Conservation (phyloP, 2,329 filamentous ascomycete species). For the Alternaria panax region DNA sequence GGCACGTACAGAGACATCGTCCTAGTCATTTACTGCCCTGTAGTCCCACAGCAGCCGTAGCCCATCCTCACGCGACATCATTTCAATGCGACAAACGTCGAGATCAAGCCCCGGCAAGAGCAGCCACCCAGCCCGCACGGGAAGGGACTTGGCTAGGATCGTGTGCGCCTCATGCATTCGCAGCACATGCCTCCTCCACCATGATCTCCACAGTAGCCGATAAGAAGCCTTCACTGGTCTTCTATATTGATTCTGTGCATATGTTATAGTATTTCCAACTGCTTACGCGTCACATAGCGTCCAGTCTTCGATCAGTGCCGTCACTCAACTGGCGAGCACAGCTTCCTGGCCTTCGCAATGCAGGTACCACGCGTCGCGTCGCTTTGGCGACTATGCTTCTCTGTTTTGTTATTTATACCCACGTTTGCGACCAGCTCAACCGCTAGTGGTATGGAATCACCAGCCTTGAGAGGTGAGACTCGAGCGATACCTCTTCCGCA, state of each 20-base stretch:
- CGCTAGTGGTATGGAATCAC: constrained; percentile 6
- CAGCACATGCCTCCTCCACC: constrained; percentile 20
- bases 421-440: constrained; percentile 12
- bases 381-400: constrained; percentile 6
- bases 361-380: constrained; percentile 8
- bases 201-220: constrained; percentile 11
- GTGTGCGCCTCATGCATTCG: constrained; percentile 22
- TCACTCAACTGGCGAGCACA: neutral
- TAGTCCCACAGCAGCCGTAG: neutral
- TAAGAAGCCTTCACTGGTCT: constrained; percentile 6
- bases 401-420: constrained; percentile 10
- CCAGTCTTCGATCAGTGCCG: neutral
- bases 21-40: neutral
- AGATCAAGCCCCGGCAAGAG: neutral
- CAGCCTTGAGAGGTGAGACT: constrained; percentile 16
- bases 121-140: constrained; percentile 4
- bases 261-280: constrained; percentile 15
- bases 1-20: neutral
- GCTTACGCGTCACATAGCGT: constrained; percentile 1
- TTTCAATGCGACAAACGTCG: neutral
- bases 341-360: neutral
- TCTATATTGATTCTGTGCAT: constrained; percentile 13
- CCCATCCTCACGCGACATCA: too few relatives aligned
- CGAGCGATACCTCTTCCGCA: neutral
- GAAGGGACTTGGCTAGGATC: constrained; percentile 24